These are phyloP conservation scores for Ganoderma boninense DNA, from an alignment of 1,284 basidiomycete species.

Conservation along the genomic window DNA sequence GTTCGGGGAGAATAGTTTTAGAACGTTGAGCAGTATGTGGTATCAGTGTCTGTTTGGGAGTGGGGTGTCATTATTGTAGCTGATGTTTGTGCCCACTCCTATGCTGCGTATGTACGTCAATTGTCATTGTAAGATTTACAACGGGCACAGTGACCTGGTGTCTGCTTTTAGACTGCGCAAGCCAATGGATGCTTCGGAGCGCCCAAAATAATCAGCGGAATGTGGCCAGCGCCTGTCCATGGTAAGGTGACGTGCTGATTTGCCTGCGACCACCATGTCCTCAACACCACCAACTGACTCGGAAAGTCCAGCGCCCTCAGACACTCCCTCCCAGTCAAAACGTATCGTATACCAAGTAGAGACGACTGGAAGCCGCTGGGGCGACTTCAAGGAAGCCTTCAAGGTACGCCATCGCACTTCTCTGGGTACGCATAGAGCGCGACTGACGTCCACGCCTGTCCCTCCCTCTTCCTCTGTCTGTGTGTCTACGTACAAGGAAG, in stretches of 20 bases:
- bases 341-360: constrained; percentile 50
- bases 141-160: too few relatives aligned
- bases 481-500: constrained; percentile 48
- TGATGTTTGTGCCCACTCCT: too few relatives aligned
- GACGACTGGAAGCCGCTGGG: constrained; percentile 54
- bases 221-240: too few relatives aligned
- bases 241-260: not conserved
- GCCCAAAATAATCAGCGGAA: not conserved
- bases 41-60: too few relatives aligned
- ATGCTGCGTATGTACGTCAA: too few relatives aligned
- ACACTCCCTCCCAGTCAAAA: constrained; percentile 25
- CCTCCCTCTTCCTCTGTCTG: not conserved
- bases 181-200: not conserved
- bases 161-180: too few relatives aligned
- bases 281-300: constrained; percentile 1
- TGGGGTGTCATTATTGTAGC: too few relatives aligned
- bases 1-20: not conserved
- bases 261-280: constrained; percentile 13
- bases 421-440: not conserved
- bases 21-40: too few relatives aligned
- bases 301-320: not conserved
- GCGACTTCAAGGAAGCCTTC: constrained; percentile 51
- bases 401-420: constrained; percentile 48
- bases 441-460: constrained; percentile 24
- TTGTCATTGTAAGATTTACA: too few relatives aligned